Evolutionary conservation across 2,329 filamentous ascomycete species (phyloP), one percentile per base, ranked within the genome.

Genomic region (Xylaria sp.): DNA sequence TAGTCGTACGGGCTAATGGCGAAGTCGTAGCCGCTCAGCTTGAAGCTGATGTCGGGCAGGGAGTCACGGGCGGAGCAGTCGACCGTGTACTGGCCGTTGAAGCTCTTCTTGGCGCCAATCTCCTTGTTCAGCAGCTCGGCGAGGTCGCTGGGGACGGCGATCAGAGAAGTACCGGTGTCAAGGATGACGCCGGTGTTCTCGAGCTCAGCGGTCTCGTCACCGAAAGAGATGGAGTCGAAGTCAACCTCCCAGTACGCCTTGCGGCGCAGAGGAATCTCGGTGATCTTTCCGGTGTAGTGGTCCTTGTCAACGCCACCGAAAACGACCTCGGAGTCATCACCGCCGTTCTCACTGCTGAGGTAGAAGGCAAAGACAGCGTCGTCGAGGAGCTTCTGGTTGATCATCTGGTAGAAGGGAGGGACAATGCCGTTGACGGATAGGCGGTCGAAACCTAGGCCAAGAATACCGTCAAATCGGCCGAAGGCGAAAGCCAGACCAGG

Each of bases 201-300:
- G 62, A 97, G 87, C 74, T 96, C 89, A 57, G 92, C 92, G 63
- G 85, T 87, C 70, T 90, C 85, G 48, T 92, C 83, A 66, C 94
- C 95, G 62, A 97, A 91, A 51, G 89, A 86, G 77, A 99, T 94
- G 61, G 91, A 83, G 69, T 97, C 88, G 58, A 99, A 87, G 69
- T 97, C 92, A 51, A 99, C 93, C 83, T 99, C 94, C 94, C 94
- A 99, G 85, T 99, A 99, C 45, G 94, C 94, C 88, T 97, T 97
- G 73, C 94, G 91, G 75, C 94, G 91, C 66, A 99, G 85, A 50
- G 94, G 94, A 65, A 99, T 91, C 75, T 92, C 95, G 72, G 87
- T 90, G 68, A 99, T 84, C 75, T 97, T 88, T 69, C 94, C 94
- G 38, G 82, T 87, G 74, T 82, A 86, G 81, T 94, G 91, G 71